Conservation (phyloP, 75 land plant species). For the Pseudotsuga menziesii region DNA sequence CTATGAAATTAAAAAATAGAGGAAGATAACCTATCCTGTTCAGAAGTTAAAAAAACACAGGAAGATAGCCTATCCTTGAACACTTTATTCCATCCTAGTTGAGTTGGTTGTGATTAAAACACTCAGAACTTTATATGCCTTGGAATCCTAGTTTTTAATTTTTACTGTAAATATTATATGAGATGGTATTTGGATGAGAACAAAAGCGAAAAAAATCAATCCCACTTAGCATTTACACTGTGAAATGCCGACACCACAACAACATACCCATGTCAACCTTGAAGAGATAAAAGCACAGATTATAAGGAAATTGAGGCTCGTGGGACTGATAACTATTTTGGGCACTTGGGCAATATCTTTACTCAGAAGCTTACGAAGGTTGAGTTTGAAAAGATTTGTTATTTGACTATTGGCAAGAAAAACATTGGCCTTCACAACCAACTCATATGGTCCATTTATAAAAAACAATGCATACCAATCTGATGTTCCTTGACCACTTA, state of each 20-base stretch:
- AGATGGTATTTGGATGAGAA: too few species aligned
- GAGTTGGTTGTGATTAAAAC: too few species aligned
- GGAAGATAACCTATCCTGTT: too few species aligned
- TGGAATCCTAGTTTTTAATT: too few species aligned
- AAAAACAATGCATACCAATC: conserved; percentile 57
- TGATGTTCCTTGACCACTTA: conserved; percentile 31
- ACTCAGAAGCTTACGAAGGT: conserved; percentile 43
- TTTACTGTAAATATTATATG: too few species aligned
- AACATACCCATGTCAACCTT: conserved; percentile 35
- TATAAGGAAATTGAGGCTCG: conserved; percentile 46
- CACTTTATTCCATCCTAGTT: too few species aligned
- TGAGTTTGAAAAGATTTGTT: conserved; percentile 59
- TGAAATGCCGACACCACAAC: conserved; percentile 19
- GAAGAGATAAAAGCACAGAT: conserved; percentile 62
- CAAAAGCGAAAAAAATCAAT: too few species aligned
- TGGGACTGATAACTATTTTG: conserved; percentile 45
- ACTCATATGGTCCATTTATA: conserved; percentile 58
- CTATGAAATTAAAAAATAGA: too few species aligned
- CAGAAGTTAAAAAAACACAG: too few species aligned
- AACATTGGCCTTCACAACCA: conserved; percentile 72
- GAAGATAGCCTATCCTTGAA: too few species aligned
- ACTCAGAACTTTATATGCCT: too few species aligned
- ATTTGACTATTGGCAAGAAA: conserved; percentile 64
- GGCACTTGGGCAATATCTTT: conserved; percentile 36
- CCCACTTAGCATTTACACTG: background rate